Percentiles rank a stretch among this genome's conserved stretches.
Evolutionary conservation across 495 filamentous ascomycete genomes (phyloP).

Genomic region (Penicillium pulvis): DNA sequence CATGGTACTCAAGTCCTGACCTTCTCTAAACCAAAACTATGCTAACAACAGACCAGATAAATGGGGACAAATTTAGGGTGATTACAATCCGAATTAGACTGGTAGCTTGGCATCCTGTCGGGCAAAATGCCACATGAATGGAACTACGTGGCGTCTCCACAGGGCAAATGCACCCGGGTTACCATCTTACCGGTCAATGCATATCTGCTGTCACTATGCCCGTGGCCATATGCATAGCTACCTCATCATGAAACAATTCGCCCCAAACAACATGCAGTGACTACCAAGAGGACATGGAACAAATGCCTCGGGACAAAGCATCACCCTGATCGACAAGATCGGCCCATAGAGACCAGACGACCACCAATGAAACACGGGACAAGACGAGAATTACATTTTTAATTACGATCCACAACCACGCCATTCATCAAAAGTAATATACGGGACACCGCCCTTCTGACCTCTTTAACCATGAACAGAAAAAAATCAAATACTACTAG

Average conservation of each 20-base stretch:
- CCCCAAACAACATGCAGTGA: neutral
- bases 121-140: neutral
- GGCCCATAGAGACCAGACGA: neutral
- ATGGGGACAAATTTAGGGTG: no score
- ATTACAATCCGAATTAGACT: no score
- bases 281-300: neutral
- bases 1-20: no score
- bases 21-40: no score
- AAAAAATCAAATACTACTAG: no score
- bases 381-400: neutral
- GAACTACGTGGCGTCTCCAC: neutral
- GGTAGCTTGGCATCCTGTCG: neutral
- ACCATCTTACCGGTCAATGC: neutral
- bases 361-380: neutral
- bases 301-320: neutral
- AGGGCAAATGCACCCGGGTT: neutral
- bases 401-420: neutral
- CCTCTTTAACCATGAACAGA: no score
- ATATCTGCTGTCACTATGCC: neutral
- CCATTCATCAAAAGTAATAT: no score
- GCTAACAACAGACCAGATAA: no score
- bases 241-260: slow-evolving; percentile 2
- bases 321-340: slow-evolving; percentile 4
- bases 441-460: no score
- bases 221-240: no score